Percentiles rank a stretch among this genome's conserved stretches.
These are phyloP conservation scores for Venturia effusa DNA, from an alignment of 2,329 filamentous ascomycete genomes.

Conservation along the genomic window DNA sequence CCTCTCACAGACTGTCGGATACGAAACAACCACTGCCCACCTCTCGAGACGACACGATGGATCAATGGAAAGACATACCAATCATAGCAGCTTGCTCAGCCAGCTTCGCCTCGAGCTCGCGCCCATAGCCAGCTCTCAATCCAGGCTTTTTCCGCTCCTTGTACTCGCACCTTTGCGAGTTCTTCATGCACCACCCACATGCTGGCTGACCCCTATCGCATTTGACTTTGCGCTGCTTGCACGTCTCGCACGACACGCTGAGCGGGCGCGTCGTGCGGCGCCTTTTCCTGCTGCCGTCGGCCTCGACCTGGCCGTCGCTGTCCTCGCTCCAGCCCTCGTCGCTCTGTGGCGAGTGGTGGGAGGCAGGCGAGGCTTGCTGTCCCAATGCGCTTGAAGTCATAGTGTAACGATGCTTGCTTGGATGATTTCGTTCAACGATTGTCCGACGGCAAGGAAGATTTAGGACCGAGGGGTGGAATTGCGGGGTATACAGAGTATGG, in stretches of 20 bases:
- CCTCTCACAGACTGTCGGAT: too few species aligned
- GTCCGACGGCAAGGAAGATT: not conserved
- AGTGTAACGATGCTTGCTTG: not conserved
- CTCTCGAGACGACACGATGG: too few species aligned
- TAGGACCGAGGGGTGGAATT: not conserved
- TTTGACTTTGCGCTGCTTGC: constrained; percentile 68
- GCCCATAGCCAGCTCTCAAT: constrained; percentile 46
- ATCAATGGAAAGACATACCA: not conserved
- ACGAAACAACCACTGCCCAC: too few species aligned
- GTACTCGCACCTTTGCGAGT: constrained; percentile 57
- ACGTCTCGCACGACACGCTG: constrained; percentile 51
- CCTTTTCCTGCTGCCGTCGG: constrained; percentile 18
- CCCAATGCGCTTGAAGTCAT: constrained; percentile 1
- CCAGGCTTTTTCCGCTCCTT: constrained; percentile 62
- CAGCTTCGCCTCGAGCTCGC: constrained; percentile 49
- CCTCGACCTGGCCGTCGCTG: constrained; percentile 24
- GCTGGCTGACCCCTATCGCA: constrained; percentile 64
- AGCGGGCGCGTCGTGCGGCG: constrained; percentile 27
- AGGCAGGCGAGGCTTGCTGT: not conserved
- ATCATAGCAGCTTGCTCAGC: constrained; percentile 10
- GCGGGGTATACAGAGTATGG: not conserved
- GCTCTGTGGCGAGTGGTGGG: not conserved
- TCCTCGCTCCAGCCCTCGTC: constrained; percentile 15
- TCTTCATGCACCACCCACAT: constrained; percentile 63
- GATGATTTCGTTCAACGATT: not conserved